These are phyloP conservation scores for Puccinia horiana DNA, from an alignment of 1,284 basidiomycete genomes.

Conservation along the genomic window DNA sequence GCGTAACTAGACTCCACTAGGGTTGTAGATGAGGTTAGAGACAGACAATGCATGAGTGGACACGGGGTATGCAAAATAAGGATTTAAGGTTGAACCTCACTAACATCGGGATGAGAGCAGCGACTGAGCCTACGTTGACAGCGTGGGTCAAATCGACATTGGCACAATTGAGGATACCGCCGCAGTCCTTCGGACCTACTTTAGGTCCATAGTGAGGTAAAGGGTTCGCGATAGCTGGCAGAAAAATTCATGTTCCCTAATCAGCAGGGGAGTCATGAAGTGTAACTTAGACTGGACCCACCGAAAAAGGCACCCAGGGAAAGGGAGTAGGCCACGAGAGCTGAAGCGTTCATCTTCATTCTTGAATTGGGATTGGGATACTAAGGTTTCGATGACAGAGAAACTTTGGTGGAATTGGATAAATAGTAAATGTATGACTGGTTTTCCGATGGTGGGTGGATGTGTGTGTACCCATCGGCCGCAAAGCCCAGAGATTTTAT, in stretches of 20 bases:
- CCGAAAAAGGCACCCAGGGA: not conserved
- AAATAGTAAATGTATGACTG: slow-evolving; percentile 10
- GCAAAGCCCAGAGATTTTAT: not conserved
- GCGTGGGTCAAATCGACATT: not conserved
- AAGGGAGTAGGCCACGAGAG: not conserved
- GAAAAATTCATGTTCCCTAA: not conserved
- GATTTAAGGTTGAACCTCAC: not conserved
- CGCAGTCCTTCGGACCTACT: not conserved
- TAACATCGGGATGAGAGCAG: not conserved
- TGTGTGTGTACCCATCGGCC: not conserved
- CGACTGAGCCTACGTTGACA: not conserved
- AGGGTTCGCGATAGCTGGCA: slow-evolving; percentile 3
- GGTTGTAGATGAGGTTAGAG: not conserved
- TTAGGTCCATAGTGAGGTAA: not conserved
- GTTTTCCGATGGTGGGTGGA: not conserved
- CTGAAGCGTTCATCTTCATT: slow-evolving; percentile 19
- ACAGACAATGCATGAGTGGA: not conserved
- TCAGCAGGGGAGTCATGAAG: not conserved
- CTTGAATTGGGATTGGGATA: not conserved
- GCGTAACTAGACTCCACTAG: not conserved
- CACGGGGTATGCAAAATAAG: not conserved
- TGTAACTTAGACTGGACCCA: not conserved
- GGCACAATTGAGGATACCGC: not conserved
- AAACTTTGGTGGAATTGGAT: not conserved
- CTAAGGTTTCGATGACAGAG: not conserved